These are phyloP conservation scores for Umbelopsis sp. DNA, from an alignment of 371 early-diverging fungal species.

Conservation along the genomic window DNA sequence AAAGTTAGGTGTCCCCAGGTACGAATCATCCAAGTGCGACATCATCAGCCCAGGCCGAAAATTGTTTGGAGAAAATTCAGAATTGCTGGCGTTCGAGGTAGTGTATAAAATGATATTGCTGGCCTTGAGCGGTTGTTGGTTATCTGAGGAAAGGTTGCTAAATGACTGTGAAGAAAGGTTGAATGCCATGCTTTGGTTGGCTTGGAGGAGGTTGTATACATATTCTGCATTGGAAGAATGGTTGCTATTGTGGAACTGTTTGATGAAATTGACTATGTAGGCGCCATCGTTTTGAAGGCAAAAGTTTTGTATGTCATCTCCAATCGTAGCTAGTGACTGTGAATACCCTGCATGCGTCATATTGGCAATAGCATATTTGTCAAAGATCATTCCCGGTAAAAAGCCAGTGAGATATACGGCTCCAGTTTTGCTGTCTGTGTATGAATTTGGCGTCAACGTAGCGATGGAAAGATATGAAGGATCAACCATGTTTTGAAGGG, in stretches of 20 bases:
- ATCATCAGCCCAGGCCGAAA: slow-evolving; percentile 41
- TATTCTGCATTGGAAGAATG: slow-evolving; percentile 22
- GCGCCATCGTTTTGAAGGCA: slow-evolving; percentile 42
- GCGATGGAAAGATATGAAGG: slow-evolving; percentile 36
- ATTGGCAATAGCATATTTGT: slow-evolving; percentile 38
- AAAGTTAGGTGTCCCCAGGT: slow-evolving; percentile 40
- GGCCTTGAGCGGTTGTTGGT: background rate
- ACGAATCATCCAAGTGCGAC: slow-evolving; percentile 45
- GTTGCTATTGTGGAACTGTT: slow-evolving; percentile 25
- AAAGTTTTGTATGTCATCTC: slow-evolving; percentile 49
- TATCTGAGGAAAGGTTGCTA: background rate
- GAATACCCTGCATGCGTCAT: background rate
- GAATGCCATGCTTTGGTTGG: slow-evolving; percentile 1
- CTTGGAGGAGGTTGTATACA: background rate
- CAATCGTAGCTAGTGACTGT: slow-evolving; percentile 28
- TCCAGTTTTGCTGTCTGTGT: slow-evolving; percentile 38
- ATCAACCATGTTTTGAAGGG: slow-evolving; percentile 44
- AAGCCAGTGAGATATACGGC: slow-evolving; percentile 50
- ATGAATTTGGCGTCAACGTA: slow-evolving; percentile 45
- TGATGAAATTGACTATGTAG: slow-evolving; percentile 49
- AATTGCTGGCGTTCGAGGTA: background rate
- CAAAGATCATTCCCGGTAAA: slow-evolving; percentile 53
- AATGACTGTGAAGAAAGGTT: background rate
- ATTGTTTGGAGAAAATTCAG: background rate
- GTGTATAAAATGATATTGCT: background rate